These are phyloP conservation scores for Schwanniomyces sp. DNA, from an alignment of 805 yeast genomes.

Conservation along the genomic window DNA sequence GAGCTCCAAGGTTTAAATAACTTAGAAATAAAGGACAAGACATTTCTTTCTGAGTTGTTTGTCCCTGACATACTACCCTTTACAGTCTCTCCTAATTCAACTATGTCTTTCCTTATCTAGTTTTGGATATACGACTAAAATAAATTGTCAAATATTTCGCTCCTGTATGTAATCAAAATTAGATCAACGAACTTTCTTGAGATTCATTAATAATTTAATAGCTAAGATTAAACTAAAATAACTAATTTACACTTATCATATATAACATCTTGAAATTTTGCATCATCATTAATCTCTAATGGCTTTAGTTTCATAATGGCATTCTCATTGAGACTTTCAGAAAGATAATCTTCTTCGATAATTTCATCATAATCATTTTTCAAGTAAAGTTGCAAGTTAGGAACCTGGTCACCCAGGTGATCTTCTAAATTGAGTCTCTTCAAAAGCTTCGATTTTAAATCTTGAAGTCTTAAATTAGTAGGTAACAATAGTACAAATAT, in stretches of 20 bases:
- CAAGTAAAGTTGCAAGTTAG: slow-evolving; percentile 33
- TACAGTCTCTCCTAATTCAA: neutral
- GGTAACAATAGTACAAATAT: slow-evolving; percentile 70
- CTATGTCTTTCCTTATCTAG: neutral
- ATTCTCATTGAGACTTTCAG: slow-evolving; percentile 24
- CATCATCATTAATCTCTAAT: slow-evolving; percentile 40
- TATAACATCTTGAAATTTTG: slow-evolving; percentile 36
- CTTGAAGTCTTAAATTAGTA: slow-evolving; percentile 45
- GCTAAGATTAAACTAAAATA: slow-evolving; percentile 16
- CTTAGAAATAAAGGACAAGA: neutral
- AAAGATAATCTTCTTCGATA: slow-evolving; percentile 27
- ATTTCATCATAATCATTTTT: slow-evolving; percentile 45
- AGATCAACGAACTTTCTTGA: too few species aligned
- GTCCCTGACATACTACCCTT: neutral
- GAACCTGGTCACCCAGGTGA: slow-evolving; percentile 10
- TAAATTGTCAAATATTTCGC: too few species aligned
- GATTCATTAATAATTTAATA: neutral
- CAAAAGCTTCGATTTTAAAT: slow-evolving; percentile 50
- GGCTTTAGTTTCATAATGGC: slow-evolving; percentile 26
- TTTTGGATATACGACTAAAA: neutral
- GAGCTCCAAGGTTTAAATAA: neutral
- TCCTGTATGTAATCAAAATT: neutral
- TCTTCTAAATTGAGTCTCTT: slow-evolving; percentile 46
- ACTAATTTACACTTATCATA: slow-evolving; percentile 45
- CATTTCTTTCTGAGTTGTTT: neutral